Conservation (phyloP, 495 filamentous ascomycete genomes). For the Thermochaetoides thermophila region DNA sequence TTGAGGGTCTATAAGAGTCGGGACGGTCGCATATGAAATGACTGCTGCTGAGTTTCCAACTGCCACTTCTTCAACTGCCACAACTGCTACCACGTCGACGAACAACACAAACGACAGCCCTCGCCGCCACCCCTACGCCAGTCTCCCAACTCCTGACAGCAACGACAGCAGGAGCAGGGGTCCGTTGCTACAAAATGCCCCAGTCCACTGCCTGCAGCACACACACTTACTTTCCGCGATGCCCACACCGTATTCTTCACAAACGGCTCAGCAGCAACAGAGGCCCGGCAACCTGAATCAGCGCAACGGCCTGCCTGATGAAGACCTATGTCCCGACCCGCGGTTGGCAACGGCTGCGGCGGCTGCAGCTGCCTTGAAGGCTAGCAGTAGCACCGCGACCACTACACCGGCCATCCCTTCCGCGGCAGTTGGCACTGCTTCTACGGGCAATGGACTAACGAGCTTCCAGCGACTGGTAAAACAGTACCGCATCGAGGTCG, state of each 20-base stretch:
- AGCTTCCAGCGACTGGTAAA: conserved; percentile 50
- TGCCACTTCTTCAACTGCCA: too few species aligned
- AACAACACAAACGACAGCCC: too few species aligned
- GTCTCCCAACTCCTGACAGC: too few species aligned
- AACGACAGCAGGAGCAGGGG: too few species aligned
- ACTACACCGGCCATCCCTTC: conserved; percentile 1
- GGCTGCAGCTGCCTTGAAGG: conserved; percentile 2
- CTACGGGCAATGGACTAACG: too few species aligned
- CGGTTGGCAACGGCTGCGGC: conserved; percentile 4
- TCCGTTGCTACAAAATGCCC: conserved; percentile 19
- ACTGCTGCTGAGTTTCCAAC: too few species aligned
- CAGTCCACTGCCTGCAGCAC: conserved; percentile 18
- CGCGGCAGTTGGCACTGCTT: conserved; percentile 4
- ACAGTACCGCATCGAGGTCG: conserved; percentile 64
- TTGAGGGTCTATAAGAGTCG: too few species aligned
- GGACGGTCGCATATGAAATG: too few species aligned
- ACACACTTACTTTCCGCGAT: too few species aligned
- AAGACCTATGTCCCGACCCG: conserved; percentile 7
- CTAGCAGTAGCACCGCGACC: background rate
- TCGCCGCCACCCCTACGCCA: too few species aligned
- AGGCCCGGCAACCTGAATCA: conserved; percentile 3
- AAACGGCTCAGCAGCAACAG: conserved; percentile 2
- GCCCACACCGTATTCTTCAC: too few species aligned
- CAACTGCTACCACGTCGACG: too few species aligned
- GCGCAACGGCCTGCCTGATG: background rate